Conservation (phyloP, 1,139 yeast genomes). For the Pichia norvegensis region DNA sequence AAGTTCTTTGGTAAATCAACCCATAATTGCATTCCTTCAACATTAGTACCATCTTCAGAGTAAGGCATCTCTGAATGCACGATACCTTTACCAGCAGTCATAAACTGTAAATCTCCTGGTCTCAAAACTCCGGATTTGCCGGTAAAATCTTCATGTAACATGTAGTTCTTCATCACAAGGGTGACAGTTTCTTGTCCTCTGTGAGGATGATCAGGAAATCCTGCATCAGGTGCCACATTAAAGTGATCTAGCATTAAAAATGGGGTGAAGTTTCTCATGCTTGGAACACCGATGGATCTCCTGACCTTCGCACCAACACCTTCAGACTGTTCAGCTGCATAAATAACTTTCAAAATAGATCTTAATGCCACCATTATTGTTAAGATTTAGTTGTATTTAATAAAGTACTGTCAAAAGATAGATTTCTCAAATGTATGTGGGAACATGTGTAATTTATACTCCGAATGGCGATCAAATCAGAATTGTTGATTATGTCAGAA, state of each 20-base stretch:
- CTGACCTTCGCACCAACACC: slow-evolving; percentile 86
- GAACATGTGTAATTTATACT: background rate
- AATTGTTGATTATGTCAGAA: background rate
- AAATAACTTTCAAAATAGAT: slow-evolving; percentile 50
- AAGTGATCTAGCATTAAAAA: slow-evolving; percentile 83
- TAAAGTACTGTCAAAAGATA: background rate
- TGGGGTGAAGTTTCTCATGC: slow-evolving; percentile 69
- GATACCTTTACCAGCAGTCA: slow-evolving; percentile 91
- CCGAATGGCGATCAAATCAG: background rate
- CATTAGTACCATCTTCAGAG: slow-evolving; percentile 49
- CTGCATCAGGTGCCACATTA: slow-evolving; percentile 43
- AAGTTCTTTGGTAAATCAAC: slow-evolving; percentile 73
- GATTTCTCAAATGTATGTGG: background rate
- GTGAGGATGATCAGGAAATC: slow-evolving; percentile 94
- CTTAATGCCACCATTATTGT: slow-evolving; percentile 28
- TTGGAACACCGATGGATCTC: slow-evolving; percentile 66
- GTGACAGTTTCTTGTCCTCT: slow-evolving; percentile 88
- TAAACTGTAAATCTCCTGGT: slow-evolving; percentile 86
- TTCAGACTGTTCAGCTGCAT: slow-evolving; percentile 71
- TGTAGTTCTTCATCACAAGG: slow-evolving; percentile 60
- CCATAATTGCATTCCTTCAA: slow-evolving; percentile 83
- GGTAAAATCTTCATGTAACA: slow-evolving; percentile 90
- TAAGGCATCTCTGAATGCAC: slow-evolving; percentile 84
- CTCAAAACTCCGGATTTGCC: slow-evolving; percentile 71
- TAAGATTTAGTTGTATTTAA: background rate